Evolutionary conservation across 352 stramenopile genomes (phyloP).

Genomic region (Aphanomyces euteiches): DNA sequence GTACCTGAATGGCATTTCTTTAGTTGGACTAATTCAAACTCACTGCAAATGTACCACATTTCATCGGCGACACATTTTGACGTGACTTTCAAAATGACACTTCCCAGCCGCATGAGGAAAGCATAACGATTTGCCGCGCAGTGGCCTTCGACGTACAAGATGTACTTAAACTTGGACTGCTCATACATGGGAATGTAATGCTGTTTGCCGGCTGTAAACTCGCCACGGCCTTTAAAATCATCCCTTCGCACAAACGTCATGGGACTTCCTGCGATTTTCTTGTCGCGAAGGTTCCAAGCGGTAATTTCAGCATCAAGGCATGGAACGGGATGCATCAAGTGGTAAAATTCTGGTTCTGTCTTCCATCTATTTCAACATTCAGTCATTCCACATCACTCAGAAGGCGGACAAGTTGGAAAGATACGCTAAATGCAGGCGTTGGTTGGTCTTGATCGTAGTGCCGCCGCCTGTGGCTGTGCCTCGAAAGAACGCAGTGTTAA

Average conservation of each 20-base stretch:
- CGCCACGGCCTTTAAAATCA: constrained; percentile 38
- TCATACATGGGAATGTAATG: constrained; percentile 98
- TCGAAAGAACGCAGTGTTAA: constrained; percentile 97
- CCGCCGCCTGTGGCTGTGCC: constrained; percentile 94
- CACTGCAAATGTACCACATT: constrained; percentile 81
- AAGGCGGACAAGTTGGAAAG: constrained; percentile 60
- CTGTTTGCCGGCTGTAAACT: constrained; percentile 89
- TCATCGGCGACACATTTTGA: constrained; percentile 93
- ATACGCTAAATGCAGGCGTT: constrained; percentile 90
- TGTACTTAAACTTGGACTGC: constrained; percentile 96
- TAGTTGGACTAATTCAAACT: background rate
- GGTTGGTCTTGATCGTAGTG: constrained; percentile 95
- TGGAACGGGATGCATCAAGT: constrained; percentile 55
- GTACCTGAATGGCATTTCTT: constrained; percentile 49
- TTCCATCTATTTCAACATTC: constrained; percentile 69
- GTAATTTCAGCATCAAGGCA: constrained; percentile 97
- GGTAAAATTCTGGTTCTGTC: constrained; percentile 82
- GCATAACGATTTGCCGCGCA: constrained; percentile 97
- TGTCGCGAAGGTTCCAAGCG: constrained; percentile 94
- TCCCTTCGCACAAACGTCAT: constrained; percentile 92
- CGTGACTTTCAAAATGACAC: constrained; percentile 96
- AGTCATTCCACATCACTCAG: background rate
- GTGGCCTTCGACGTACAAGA: constrained; percentile 96
- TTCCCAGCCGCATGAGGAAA: constrained; percentile 97
- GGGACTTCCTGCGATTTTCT: constrained; percentile 91